These are phyloP conservation scores for Serendipita indica DNA, from an alignment of 768 basidiomycete species.

Conservation along the genomic window DNA sequence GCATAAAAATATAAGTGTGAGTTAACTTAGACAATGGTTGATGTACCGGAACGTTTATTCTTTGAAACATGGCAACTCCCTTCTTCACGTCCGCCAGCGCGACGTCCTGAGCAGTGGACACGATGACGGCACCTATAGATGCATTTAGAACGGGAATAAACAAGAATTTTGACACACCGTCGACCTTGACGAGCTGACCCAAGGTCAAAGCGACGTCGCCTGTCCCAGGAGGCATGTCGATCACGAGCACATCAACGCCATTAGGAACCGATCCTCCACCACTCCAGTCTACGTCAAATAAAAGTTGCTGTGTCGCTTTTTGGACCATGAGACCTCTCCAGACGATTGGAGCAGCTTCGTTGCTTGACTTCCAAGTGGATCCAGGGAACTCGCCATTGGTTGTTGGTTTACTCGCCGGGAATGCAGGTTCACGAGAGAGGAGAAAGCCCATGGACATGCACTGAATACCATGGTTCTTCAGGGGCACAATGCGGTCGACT, in stretches of 20 bases:
- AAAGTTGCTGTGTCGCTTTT: constrained; percentile 88
- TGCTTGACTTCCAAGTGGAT: not conserved
- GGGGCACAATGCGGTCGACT: constrained; percentile 69
- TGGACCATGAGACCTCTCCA: constrained; percentile 99
- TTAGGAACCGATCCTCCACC: constrained; percentile 26
- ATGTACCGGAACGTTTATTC: constrained; percentile 77
- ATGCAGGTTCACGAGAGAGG: constrained; percentile 34
- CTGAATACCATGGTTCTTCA: constrained; percentile 76
- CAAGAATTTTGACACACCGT: constrained; percentile 40
- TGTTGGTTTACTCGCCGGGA: constrained; percentile 32
- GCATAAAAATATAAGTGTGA: not conserved
- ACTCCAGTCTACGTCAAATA: constrained; percentile 91
- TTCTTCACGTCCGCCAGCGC: constrained; percentile 83
- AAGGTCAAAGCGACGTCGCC: constrained; percentile 90
- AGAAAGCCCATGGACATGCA: constrained; percentile 98
- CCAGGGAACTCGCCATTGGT: constrained; percentile 24
- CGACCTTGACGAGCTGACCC: constrained; percentile 69
- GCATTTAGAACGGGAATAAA: not conserved
- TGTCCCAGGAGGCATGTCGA: constrained; percentile 96
- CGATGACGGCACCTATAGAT: constrained; percentile 66
- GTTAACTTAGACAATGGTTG: constrained; percentile 19
- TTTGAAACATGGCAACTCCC: constrained; percentile 84
- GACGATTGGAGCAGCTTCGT: constrained; percentile 59
- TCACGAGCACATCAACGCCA: constrained; percentile 68
- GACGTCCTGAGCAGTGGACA: constrained; percentile 92